These are phyloP conservation scores for Penicillium flavigenum DNA, from an alignment of 495 filamentous ascomycete genomes.

Conservation along the genomic window DNA sequence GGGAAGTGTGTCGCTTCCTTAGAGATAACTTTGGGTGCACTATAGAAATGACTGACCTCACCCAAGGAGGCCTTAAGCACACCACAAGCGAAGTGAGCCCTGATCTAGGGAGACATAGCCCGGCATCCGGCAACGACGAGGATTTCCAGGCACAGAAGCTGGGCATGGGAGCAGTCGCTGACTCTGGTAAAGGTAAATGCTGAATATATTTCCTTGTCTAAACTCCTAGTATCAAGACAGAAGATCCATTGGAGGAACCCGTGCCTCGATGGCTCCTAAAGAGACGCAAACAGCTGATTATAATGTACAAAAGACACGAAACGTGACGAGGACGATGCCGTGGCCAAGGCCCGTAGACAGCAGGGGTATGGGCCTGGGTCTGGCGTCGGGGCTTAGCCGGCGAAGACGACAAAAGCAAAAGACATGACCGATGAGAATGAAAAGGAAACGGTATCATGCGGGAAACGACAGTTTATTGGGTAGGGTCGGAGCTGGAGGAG, in stretches of 20 bases:
- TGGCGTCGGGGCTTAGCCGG: constrained; percentile 53
- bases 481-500: constrained; percentile 39
- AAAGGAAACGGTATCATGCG: constrained; percentile 12
- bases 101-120: constrained; percentile 11
- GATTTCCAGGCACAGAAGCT: constrained; percentile 32
- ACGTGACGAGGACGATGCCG: constrained; percentile 37
- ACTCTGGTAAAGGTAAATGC: constrained; percentile 38
- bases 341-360: constrained; percentile 47
- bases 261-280: constrained; percentile 17
- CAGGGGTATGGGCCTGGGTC: constrained; percentile 62
- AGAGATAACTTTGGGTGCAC: neutral
- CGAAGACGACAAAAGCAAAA: constrained; percentile 13
- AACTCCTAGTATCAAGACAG: constrained; percentile 36
- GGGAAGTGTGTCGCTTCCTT: constrained; percentile 41
- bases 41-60: constrained; percentile 5
- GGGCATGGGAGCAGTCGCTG: constrained; percentile 25
- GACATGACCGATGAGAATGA: constrained; percentile 15
- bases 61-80: constrained; percentile 25
- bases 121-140: constrained; percentile 23
- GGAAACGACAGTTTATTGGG: constrained; percentile 37
- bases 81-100: constrained; percentile 34
- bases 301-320: constrained; percentile 48
- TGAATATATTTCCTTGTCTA: constrained; percentile 33
- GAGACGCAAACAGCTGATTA: constrained; percentile 39
- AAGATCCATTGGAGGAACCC: constrained; percentile 18